Conservation (phyloP, 768 basidiomycete species). For the Mycena floridula region DNA sequence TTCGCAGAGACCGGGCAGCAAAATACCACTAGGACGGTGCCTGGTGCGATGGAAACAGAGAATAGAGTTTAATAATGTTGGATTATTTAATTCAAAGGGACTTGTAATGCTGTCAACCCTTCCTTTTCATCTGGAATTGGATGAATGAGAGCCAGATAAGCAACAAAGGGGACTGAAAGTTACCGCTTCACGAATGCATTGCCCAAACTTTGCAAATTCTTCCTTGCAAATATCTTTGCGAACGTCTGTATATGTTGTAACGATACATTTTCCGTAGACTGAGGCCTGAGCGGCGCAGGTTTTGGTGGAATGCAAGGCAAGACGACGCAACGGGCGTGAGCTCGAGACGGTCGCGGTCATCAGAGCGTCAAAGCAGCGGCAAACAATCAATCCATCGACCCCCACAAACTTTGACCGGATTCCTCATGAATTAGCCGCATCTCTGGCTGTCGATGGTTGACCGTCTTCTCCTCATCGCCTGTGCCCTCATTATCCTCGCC, state of each 20-base stretch:
- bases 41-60: conserved; percentile 30
- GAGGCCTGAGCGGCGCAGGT: conserved; percentile 71
- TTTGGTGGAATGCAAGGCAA: conserved; percentile 67
- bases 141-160: neutral
- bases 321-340: conserved; percentile 47
- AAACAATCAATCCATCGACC: no score
- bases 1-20: no score
- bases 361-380: no score
- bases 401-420: no score
- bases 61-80: conserved; percentile 12
- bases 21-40: conserved; percentile 20
- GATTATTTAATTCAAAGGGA: conserved; percentile 6
- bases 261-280: conserved; percentile 85
- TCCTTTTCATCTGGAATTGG: conserved; percentile 38
- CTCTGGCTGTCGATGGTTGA: no score
- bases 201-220: conserved; percentile 80
- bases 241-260: conserved; percentile 77
- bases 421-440: no score
- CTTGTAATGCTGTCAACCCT: conserved; percentile 22
- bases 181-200: conserved; percentile 78
- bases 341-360: conserved; percentile 6
- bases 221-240: conserved; percentile 76
- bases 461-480: conserved; percentile 55
- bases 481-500: conserved; percentile 48
- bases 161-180: conserved; percentile 15